Base-by-base conservation (phyloP, 2,329 filamentous ascomycete genomes). In the Diaporthe sp. region DNA sequence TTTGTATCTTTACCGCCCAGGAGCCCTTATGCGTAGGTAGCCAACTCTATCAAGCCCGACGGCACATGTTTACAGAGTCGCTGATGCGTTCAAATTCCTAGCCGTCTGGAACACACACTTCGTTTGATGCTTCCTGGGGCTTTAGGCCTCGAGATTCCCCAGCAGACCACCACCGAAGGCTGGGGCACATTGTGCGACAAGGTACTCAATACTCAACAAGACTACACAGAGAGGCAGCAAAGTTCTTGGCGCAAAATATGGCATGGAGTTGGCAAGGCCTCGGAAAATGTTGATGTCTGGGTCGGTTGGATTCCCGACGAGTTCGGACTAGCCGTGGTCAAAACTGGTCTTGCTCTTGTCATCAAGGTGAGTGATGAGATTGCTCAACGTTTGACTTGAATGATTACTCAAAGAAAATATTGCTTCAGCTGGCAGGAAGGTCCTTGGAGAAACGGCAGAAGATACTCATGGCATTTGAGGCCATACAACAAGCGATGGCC, bases 241-340 rank as follows among this genome's bases (percentile, higher is more conserved):
- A 22, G 12, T 3, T 12, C 37, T 25, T 65, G 58, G 58, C 70
- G 39, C n/a, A 39, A 27, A 37, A 65, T 72, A 27, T 72, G 70
- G 70, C 30, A 72, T 13, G 50, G 59, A 3, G 15, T 72, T 35
- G 70, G 70, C 8, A 44, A 44, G 10, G 32, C 58, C 7, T 65
- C 70, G 9, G 70, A 66, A 7, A 32, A 37, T 22, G 47, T 55
- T 9, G 39, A 69, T 53, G 35, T 66, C 12, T 73, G 71, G 71
- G 51, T 61, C 47, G 39, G 37, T 13, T 35, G 68, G 17, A 73
- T 73, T 32, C 71, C 71, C 12, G 65, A 73, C 25, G 71, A 70
- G 42, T 70, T 61, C 10, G 71, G 71, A 8, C 27, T 73, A 17
- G 35, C 71, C 4, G 71, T 73, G 3, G 71, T 73, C 2, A 70